Conservation (phyloP, 2,329 filamentous ascomycete genomes). For the Pestalotiopsis sp. region DNA sequence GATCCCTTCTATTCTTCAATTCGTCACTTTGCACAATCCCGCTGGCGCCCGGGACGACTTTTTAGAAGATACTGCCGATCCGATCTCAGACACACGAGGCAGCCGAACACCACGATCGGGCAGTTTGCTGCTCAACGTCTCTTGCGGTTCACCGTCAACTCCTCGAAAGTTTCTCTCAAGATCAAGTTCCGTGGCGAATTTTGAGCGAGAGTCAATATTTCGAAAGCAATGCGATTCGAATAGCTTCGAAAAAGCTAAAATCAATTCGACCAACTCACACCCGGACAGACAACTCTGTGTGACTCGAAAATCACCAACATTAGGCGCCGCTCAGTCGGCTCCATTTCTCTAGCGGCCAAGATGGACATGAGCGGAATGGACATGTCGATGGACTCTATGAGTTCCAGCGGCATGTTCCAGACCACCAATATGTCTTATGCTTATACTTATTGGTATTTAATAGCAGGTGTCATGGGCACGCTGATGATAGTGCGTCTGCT, state of each 20-base stretch:
- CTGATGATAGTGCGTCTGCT: constrained; percentile 44
- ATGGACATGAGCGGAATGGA: constrained; percentile 32
- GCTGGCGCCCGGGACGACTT: neutral
- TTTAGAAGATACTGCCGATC: neutral
- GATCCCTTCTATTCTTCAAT: neutral
- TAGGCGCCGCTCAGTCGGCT: neutral
- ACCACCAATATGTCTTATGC: constrained; percentile 54
- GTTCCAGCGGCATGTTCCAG: constrained; percentile 38
- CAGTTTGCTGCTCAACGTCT: neutral
- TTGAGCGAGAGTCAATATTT: neutral
- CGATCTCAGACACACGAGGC: neutral
- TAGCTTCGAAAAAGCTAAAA: neutral
- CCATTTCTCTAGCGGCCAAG: constrained; percentile 11
- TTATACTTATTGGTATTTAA: constrained; percentile 61
- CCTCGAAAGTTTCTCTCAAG: neutral
- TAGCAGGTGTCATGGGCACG: constrained; percentile 50
- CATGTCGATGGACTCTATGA: constrained; percentile 8
- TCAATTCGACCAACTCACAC: neutral
- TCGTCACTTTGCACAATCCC: neutral
- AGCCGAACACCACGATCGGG: neutral
- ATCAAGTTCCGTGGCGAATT: neutral
- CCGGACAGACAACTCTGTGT: neutral
- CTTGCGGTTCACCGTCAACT: neutral
- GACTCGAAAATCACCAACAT: neutral
- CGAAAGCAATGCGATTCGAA: neutral